phyloP scores from a whole-genome alignment of 129 eudicot species.

The Artemisia annua region DNA sequence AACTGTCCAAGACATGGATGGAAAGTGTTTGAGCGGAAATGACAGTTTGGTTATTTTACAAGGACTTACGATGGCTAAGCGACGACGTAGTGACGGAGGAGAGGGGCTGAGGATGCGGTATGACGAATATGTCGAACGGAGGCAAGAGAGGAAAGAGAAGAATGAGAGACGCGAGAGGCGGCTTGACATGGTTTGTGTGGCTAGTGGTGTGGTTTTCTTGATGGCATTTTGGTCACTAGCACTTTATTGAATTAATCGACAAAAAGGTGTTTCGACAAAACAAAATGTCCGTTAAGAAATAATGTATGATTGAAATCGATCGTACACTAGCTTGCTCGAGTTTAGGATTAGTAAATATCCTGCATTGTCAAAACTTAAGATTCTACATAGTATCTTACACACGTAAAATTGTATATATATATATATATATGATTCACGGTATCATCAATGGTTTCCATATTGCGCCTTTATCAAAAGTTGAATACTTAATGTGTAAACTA shows the following conservation, averaged over 20 bases:
- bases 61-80: conserved; percentile 7
- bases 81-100: conserved; percentile 14
- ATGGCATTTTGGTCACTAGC: conserved; percentile 40
- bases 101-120: conserved; percentile 26
- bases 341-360: background rate
- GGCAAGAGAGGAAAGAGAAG: conserved; percentile 31
- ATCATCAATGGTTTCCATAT: too few species aligned
- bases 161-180: conserved; percentile 39
- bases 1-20: conserved; percentile 33
- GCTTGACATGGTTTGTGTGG: conserved; percentile 33
- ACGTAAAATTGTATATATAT: too few species aligned
- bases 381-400: too few species aligned
- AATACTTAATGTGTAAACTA: background rate
- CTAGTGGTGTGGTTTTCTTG: conserved; percentile 30
- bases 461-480: too few species aligned
- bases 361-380: too few species aligned
- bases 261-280: background rate
- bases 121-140: conserved; percentile 24
- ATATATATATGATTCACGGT: too few species aligned
- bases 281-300: background rate
- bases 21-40: conserved; percentile 34
- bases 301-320: conserved; percentile 7
- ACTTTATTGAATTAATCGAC: background rate
- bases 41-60: conserved; percentile 33
- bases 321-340: conserved; percentile 1